Evolutionary conservation across 116 monocot species (phyloP), one percentile per base, ranked within the genome.

Genomic region (Zostera marina): DNA sequence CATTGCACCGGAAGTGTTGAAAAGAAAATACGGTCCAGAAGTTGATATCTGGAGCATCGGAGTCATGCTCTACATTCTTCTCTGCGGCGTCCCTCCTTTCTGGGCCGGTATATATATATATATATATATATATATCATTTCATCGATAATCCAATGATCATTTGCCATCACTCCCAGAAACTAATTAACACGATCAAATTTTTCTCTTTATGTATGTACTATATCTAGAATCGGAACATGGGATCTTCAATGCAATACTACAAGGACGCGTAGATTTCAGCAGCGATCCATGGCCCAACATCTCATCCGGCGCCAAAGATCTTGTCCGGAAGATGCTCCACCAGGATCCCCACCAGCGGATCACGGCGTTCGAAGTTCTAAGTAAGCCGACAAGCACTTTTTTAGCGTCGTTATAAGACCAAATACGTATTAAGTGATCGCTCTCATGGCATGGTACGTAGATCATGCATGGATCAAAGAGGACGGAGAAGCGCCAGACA

Each of bases 401-500:
- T n/a, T n/a, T n/a, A n/a, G n/a, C n/a, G n/a, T n/a, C n/a, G n/a
- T n/a, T n/a, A n/a, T n/a, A n/a, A n/a, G 11, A 24, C 38, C 8
- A 13, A 12, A 53, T 53, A 22, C n/a, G 22, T 15, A 22, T 3
- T 19, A 53, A 45, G 44, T 11, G 44, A 11, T 45, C 12, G 14
- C 1, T 45, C 12, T 7, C 14, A 45, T 45, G 10, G 10, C 5
- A 45, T 45, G 44, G 23, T 22, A n/a, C n/a, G n/a, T n/a, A 91
- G 91, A 91, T 63, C 91, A 85, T 71, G 77, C 91, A 42, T 91
- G 85, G 91, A 85, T 91, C 73, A 91, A 80, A 73, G 88, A 83
- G 65, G 91, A 91, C 57, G 85, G 91, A 64, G 91, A 91, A 71
- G 91, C 91, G 56, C 85, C 91, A 25, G 85, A 91, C 60, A 74